Evolutionary conservation across 805 yeast species (phyloP).

Genomic region (Metschnikowia drakensbergensis): DNA sequence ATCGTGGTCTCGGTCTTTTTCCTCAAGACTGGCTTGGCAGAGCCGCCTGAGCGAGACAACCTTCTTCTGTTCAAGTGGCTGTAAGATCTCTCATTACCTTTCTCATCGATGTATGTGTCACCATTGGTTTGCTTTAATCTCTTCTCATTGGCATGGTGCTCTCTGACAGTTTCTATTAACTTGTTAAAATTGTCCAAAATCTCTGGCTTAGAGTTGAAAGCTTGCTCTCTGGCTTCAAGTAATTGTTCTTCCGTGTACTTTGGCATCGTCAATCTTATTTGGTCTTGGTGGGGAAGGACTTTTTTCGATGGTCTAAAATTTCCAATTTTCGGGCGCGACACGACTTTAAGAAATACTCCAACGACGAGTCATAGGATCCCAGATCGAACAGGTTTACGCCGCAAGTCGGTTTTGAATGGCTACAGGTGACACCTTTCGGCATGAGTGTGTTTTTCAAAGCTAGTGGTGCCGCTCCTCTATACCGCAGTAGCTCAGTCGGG

Average conservation of each 20-base stretch:
- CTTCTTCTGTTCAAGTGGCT: conserved; percentile 55
- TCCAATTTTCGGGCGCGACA: conserved; percentile 10
- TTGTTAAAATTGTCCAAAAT: conserved; percentile 63
- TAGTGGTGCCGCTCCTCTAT: not conserved
- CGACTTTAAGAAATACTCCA: conserved; percentile 7
- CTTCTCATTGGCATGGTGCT: conserved; percentile 34
- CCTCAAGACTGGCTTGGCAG: conserved; percentile 49
- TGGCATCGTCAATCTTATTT: conserved; percentile 30
- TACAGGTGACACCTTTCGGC: not conserved
- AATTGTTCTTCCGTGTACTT: conserved; percentile 73
- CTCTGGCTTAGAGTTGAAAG: conserved; percentile 56
- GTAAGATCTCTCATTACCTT: conserved; percentile 44
- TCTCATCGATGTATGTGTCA: conserved; percentile 44
- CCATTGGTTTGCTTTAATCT: conserved; percentile 34
- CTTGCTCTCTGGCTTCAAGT: conserved; percentile 52
- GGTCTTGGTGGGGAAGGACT: conserved; percentile 1
- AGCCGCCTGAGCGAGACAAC: conserved; percentile 45
- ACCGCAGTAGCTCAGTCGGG: not conserved
- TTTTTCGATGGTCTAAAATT: conserved; percentile 7
- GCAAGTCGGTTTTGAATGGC: too few species aligned
- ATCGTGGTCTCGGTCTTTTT: conserved; percentile 52
- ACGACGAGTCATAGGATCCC: not conserved
- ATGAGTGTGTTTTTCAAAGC: not conserved
- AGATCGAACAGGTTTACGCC: too few species aligned
- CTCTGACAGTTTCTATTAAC: conserved; percentile 64